Conservation (phyloP, 225 moss, liverwort and hornwort genomes). For the Physcomitrium patens region DNA sequence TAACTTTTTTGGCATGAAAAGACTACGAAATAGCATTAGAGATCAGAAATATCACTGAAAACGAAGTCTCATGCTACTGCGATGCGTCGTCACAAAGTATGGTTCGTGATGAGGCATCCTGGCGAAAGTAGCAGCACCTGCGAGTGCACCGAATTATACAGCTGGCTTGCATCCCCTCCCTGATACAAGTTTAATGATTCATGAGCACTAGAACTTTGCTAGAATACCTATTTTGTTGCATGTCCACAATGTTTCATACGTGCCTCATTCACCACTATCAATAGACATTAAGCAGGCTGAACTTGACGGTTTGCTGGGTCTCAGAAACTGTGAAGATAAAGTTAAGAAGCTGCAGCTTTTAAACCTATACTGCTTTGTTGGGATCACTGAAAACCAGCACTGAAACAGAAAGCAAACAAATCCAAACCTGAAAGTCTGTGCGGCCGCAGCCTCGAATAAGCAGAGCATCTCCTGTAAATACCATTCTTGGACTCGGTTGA, state of each 20-base stretch:
- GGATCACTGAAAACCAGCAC: not conserved
- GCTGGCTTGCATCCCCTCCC: slow-evolving; percentile 71
- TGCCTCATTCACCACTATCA: not conserved
- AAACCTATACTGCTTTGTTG: not conserved
- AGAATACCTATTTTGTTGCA: not conserved
- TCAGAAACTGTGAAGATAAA: not conserved
- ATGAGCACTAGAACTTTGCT: not conserved
- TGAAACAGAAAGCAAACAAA: not conserved
- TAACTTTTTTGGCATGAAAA: not conserved
- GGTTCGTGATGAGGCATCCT: not conserved
- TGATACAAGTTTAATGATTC: slow-evolving; percentile 17
- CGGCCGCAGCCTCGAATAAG: slow-evolving; percentile 73
- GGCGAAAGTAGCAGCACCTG: slow-evolving; percentile 51
- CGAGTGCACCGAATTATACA: slow-evolving; percentile 85
- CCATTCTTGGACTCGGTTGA: slow-evolving; percentile 55
- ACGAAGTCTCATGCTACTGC: not conserved
- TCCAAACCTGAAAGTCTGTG: slow-evolving; percentile 67
- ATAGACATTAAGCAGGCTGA: not conserved
- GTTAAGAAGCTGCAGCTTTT: not conserved
- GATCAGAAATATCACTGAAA: not conserved
- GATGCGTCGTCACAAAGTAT: too few relatives aligned
- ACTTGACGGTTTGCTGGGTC: not conserved
- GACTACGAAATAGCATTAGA: not conserved
- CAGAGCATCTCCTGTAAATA: slow-evolving; percentile 72
- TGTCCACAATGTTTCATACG: not conserved